These are phyloP conservation scores for Macrocybe gigantea DNA, from an alignment of 768 basidiomycete genomes.

Conservation along the genomic window DNA sequence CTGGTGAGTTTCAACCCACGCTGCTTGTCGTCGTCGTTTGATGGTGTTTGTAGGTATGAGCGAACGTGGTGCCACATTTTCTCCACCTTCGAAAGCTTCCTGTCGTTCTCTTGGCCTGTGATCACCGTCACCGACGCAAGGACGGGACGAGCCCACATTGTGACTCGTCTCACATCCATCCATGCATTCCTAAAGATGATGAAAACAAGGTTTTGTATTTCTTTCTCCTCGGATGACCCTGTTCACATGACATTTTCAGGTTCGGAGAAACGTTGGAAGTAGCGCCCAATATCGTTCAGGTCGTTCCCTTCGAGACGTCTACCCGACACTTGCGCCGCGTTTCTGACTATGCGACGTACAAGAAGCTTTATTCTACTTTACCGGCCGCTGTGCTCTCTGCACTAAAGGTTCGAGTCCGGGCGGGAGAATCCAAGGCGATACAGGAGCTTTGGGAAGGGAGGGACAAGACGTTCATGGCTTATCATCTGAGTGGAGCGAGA, in stretches of 20 bases:
- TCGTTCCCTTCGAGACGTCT: conserved; percentile 63
- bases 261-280: conserved; percentile 73
- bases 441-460: conserved; percentile 59
- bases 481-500: conserved; percentile 72
- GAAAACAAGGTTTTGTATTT: conserved; percentile 54
- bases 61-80: conserved; percentile 77
- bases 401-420: conserved; percentile 55
- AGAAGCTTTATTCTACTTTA: conserved; percentile 63
- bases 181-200: conserved; percentile 81
- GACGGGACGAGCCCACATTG: conserved; percentile 73
- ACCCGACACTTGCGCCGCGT: conserved; percentile 68
- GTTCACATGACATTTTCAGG: conserved; percentile 24
- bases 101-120: conserved; percentile 79
- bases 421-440: conserved; percentile 62
- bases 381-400: conserved; percentile 65
- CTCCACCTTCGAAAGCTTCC: conserved; percentile 72
- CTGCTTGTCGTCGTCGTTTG: background rate
- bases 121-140: conserved; percentile 69
- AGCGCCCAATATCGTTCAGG: conserved; percentile 64
- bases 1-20: background rate
- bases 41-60: conserved; percentile 52
- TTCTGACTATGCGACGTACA: conserved; percentile 61
- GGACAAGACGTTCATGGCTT: conserved; percentile 75
- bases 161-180: conserved; percentile 67
- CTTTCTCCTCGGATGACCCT: background rate